Evolutionary conservation across 1,284 basidiomycete genomes (phyloP), one percentile per base, ranked within the genome.

Genomic region (Laetiporus sulphureus): DNA sequence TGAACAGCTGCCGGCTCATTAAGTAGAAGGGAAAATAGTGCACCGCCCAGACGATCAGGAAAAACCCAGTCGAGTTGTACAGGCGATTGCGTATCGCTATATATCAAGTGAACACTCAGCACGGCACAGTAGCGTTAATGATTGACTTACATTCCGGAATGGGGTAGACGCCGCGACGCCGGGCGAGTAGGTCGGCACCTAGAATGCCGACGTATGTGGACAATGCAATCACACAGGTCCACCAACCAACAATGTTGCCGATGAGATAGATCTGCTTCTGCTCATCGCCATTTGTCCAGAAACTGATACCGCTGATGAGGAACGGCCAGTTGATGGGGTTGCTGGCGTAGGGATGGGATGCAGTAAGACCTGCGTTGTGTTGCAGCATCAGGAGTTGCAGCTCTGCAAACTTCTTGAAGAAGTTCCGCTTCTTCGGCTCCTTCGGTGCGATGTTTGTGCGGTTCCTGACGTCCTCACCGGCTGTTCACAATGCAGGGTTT

Each of bases 21-120:
- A 97, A 74, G 82, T 90, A 99, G 77, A 99, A 99, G 10, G 96
- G 96, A 58, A 91, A 70, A 69, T 97, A 99, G 66, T 99, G 96
- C 49, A 88, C 90, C 5, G 79, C 83, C 96, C 96, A 99, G 8
- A 95, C 80, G 29, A 92, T 68, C 39, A 93, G 66, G 77, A 99
- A 98, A 73, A 98, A 97, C 25, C 95, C 92, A 18, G 88, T 81
- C 40, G 92, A 92, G 63, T 97, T 94, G 80, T 93, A 89, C 21
- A 98, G 71, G 33, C 96, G 81, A 58, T 93, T 91, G 40, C 93
- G 89, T 22, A 93, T 80, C 44, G 84, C 91, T 89, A 53, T 44
- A 32, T 3, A 16, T 46, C 41, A 39, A n/a, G n/a, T n/a, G n/a
- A n/a, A n/a, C n/a, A n/a, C n/a, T n/a, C n/a, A n/a, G n/a, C n/a